Evolutionary conservation across 129 eudicot genomes (phyloP), one percentile per base, ranked within the genome.

Genomic region (Arctium minus): DNA sequence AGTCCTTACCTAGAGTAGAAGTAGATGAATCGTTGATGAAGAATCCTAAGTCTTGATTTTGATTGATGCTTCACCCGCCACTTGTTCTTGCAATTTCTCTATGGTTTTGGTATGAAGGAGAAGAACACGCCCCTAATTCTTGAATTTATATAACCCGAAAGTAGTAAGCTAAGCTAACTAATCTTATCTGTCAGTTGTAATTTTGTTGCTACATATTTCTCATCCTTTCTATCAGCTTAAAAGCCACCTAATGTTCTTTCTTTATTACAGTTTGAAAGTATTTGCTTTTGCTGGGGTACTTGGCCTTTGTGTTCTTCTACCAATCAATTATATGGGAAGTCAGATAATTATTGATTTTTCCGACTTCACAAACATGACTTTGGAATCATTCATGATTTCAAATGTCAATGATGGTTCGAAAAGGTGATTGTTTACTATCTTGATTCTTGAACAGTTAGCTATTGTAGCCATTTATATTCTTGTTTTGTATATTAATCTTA

Each of bases 381-480:
- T 96, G 88, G 99, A 92, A 70, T 73, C 91, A 42, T 96, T 96
- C 89, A 89, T 90, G 82, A 92, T 96, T 82, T 93, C 99, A 77
- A 93, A 96, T 90, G 98, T 96, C 73, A 85, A 93, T 9, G 93
- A 93, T 83, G 99, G 99, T 46, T 96, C 99, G 5, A 89, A 84
- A 82, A 76, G 86, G 98, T 93, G 72, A 90, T 81, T 75, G 44
- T 76, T 81, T 31, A 56, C 29, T 76, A 37, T 60, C 31, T 70
- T 68, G 74, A 39, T 46, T 79, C 62, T 35, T 73, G 10, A 81
- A 40, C 53, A 11, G 6, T 10, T 64, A 15, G 75, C 77, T n/a
- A 27, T 50, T 8, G 56, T 15, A 78, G 68, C 68, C 32, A 77
- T 82, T 75, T 35, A 60, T 46, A 29, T 30, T 76, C 68, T 70